Conservation (phyloP, 257 asterid species). For the Craterostigma plantagineum region DNA sequence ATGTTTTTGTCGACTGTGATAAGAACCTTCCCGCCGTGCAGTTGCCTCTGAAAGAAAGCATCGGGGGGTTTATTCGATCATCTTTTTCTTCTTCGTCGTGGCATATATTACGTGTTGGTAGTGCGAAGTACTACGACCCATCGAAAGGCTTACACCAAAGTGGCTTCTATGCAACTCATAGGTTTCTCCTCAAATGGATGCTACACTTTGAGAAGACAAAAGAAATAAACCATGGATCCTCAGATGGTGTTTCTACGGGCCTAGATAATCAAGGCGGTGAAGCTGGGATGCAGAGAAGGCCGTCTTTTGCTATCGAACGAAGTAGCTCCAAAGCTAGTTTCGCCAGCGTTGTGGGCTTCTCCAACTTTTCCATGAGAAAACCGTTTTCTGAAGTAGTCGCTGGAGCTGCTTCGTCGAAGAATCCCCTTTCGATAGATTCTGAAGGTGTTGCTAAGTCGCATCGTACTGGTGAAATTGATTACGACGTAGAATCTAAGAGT, state of each 20-base stretch:
- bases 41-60: constrained; percentile 29
- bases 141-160: constrained; percentile 81
- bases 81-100: constrained; percentile 49
- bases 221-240: constrained; percentile 10
- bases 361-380: constrained; percentile 50
- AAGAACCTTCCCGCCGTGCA: constrained; percentile 57
- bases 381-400: no score
- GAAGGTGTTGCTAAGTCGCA: constrained; percentile 97
- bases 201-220: constrained; percentile 38
- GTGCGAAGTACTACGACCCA: constrained; percentile 67
- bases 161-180: constrained; percentile 64
- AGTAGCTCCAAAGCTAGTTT: constrained; percentile 16
- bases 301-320: constrained; percentile 21
- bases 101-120: constrained; percentile 76
- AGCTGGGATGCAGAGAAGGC: constrained; percentile 18
- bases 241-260: constrained; percentile 2
- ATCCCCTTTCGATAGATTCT: no score
- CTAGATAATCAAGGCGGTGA: constrained; percentile 3
- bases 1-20: constrained; percentile 63
- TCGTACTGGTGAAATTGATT: constrained; percentile 14
- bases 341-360: constrained; percentile 21
- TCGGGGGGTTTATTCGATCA: constrained; percentile 18
- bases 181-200: constrained; percentile 62
- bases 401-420: no score
- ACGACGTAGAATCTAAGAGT: no score